Evolutionary conservation across 139 green algal species (phyloP).

Genomic region (Protoeuglena noctilucae): DNA sequence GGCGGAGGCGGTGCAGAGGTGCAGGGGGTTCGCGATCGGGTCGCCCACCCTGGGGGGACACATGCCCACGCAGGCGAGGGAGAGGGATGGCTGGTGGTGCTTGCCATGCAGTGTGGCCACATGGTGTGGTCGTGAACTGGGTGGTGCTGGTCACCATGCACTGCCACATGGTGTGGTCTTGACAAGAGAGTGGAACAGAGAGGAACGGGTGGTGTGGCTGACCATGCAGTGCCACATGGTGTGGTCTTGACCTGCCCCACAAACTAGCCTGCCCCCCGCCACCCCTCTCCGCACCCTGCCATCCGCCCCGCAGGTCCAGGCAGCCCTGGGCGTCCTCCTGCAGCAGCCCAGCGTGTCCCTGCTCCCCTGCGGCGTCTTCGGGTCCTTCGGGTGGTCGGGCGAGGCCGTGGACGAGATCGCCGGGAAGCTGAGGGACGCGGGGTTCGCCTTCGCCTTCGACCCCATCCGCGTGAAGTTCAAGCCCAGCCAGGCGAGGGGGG

Average conservation of each 20-base stretch:
- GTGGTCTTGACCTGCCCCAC: neutral
- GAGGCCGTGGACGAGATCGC: conserved; percentile 80
- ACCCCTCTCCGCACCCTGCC: neutral
- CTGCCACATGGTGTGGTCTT: too few species aligned
- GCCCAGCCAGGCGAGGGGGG: conserved; percentile 57
- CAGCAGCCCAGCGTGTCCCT: conserved; percentile 27
- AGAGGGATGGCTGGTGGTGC: too few species aligned
- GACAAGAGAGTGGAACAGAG: too few species aligned
- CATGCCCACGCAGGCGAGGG: conserved; percentile 78
- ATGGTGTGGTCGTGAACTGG: too few species aligned
- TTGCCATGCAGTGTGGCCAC: too few species aligned
- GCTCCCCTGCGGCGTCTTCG: conserved; percentile 85
- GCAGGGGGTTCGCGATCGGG: conserved; percentile 73
- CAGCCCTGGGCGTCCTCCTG: conserved; percentile 70
- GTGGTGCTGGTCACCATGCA: too few species aligned
- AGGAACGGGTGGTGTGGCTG: too few species aligned
- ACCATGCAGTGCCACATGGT: neutral
- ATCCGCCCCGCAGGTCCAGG: conserved; percentile 28
- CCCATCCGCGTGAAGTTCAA: conserved; percentile 87
- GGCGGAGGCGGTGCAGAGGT: conserved; percentile 25
- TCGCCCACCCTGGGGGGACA: conserved; percentile 84
- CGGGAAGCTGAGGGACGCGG: conserved; percentile 46
- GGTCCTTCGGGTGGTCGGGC: conserved; percentile 86
- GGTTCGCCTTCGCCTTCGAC: conserved; percentile 76
- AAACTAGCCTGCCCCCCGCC: too few species aligned